A percentile compares a stretch with the other conserved stretches of the same genome.
Evolutionary conservation across 1,139 yeast genomes (phyloP).

Genomic region (Diutina pseudorugosa): DNA sequence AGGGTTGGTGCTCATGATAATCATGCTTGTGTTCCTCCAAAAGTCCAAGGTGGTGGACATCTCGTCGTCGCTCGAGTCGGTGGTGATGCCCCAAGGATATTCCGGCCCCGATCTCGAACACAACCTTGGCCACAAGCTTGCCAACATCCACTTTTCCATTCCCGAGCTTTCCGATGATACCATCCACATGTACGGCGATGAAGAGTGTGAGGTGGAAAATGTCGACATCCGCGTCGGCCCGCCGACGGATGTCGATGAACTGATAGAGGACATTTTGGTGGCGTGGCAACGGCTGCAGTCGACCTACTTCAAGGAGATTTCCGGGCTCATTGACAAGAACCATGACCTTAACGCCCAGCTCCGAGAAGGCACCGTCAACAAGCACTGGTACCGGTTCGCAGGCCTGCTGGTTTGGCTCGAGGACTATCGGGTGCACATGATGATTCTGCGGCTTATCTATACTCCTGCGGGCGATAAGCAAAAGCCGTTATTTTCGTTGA

Average conservation of each 20-base stretch:
- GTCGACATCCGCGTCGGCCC: background rate
- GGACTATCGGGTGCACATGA: background rate
- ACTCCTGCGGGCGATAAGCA: background rate
- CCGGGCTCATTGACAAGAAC: background rate
- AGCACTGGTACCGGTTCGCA: background rate
- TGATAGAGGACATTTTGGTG: background rate
- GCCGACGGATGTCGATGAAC: background rate
- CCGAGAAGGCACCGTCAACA: background rate
- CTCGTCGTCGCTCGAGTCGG: background rate
- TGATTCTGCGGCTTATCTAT: background rate
- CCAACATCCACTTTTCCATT: background rate
- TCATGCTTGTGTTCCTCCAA: background rate
- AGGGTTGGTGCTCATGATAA: background rate
- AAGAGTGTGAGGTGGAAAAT: background rate
- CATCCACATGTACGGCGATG: background rate
- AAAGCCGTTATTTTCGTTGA: background rate
- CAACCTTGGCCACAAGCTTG: background rate
- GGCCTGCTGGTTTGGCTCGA: background rate
- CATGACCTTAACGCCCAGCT: background rate
- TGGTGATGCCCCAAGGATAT: background rate
- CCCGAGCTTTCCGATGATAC: background rate
- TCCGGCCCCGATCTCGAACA: background rate
- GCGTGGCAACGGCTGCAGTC: background rate
- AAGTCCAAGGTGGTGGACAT: background rate
- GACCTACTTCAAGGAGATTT: background rate